These are phyloP conservation scores for Petunia secreta DNA, from an alignment of 257 asterid genomes.

Conservation along the genomic window DNA sequence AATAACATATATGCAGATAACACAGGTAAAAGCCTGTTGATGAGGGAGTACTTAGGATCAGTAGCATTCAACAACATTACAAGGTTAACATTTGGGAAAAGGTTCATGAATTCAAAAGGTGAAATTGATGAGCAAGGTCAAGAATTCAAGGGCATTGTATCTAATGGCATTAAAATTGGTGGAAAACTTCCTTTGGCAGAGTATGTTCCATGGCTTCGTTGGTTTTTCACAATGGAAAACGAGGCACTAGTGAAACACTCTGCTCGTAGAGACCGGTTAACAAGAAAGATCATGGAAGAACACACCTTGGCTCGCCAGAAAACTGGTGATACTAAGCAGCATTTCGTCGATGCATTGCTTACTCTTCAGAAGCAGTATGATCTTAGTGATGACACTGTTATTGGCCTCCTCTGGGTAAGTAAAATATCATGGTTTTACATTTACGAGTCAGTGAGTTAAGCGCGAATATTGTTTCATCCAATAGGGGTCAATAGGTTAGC, in stretches of 20 bases:
- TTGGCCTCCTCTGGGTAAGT: constrained; percentile 87
- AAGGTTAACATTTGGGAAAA: constrained; percentile 76
- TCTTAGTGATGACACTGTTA: constrained; percentile 69
- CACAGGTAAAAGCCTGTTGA: constrained; percentile 54
- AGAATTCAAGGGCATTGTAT: constrained; percentile 70
- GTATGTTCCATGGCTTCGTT: constrained; percentile 63
- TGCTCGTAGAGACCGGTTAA: constrained; percentile 51
- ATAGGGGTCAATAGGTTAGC: not conserved
- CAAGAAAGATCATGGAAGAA: constrained; percentile 78
- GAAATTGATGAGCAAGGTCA: constrained; percentile 66
- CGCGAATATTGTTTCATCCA: not conserved
- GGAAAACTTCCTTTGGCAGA: constrained; percentile 62
- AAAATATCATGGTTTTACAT: not conserved
- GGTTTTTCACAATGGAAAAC: constrained; percentile 59
- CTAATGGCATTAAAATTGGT: constrained; percentile 58
- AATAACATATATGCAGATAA: constrained; percentile 42
- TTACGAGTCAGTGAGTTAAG: not conserved
- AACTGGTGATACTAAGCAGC: constrained; percentile 76
- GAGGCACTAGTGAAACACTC: constrained; percentile 55
- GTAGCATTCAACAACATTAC: constrained; percentile 91
- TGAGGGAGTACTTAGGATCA: constrained; percentile 69
- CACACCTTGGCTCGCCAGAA: constrained; percentile 66
- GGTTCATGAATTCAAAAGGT: constrained; percentile 67
- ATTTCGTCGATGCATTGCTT: constrained; percentile 80
- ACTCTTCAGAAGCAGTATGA: constrained; percentile 78